Percentiles rank a stretch among this genome's conserved stretches.
Conservation (phyloP, 768 basidiomycete genomes). For the Pisolithus sp. region DNA sequence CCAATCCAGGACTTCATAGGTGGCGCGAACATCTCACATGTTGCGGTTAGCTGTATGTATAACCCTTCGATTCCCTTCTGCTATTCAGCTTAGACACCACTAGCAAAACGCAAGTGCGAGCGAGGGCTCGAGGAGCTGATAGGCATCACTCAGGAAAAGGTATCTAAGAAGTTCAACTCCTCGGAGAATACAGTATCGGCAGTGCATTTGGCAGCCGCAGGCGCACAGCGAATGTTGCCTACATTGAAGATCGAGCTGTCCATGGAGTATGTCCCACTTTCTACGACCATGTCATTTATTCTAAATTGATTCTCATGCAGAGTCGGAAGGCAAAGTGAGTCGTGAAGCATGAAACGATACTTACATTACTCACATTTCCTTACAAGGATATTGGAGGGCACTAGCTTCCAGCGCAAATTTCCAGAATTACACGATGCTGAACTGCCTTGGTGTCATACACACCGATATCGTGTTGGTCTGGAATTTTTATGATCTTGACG, state of each 20-base stretch:
- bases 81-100: background rate
- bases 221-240: constrained; percentile 1
- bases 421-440: background rate
- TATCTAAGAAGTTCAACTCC: background rate
- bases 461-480: constrained; percentile 14
- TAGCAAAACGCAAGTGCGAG: background rate
- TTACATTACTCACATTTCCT: background rate
- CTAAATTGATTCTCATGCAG: background rate
- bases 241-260: constrained; percentile 1
- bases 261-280: background rate
- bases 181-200: background rate
- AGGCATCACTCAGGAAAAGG: background rate
- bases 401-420: constrained; percentile 11
- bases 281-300: background rate
- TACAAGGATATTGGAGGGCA: constrained; percentile 14
- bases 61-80: background rate
- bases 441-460: constrained; percentile 14
- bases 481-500: constrained; percentile 14
- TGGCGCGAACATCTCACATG: background rate
- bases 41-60: background rate
- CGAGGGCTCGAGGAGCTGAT: background rate
- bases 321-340: constrained; percentile 2
- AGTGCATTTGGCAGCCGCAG: background rate
- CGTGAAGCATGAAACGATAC: background rate
- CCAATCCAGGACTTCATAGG: background rate